Base-by-base conservation (phyloP, 306 rosid species). In the Quillaja saponaria region DNA sequence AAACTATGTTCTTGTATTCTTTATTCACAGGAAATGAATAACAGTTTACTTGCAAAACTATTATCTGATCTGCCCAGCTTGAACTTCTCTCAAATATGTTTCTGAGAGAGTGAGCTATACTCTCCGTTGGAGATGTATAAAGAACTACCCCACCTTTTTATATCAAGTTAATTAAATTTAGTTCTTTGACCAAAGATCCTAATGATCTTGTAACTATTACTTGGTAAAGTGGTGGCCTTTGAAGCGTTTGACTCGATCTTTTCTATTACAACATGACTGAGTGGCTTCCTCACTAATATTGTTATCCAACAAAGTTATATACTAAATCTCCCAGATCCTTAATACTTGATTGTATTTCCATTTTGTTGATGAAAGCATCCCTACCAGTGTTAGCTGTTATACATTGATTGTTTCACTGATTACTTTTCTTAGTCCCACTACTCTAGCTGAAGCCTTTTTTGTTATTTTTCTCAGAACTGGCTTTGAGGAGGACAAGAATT, bases 401-500 rank as follows among this genome's bases (percentile, higher is more conserved):
- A 52, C 41, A 54, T n/a, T 40, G 15, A 15, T n/a, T 21, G 40
- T 54, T 73, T 68, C 44, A 37, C 15, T 46, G 17, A 58, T 38
- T 35, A 49, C 46, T 51, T 25, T 34, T 40, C 64, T 42, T 68
- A 63, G 45, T 41, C 61, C 61, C 66, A 40, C 55, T 46, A 55
- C 66, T 58, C 50, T 67, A 63, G 78, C 64, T 81, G 72, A 76
- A 71, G 50, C 55, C 31, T 10, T 62, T 55, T 71, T 64, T 76
- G n/a, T n/a, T n/a, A n/a, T 79, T 71, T 73, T 81, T 68, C 49
- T 49, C 85, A 92, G 98, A 81, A 92, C 98, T 84, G 98, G 98
- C 66, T 92, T 92, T 75, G 98, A 92, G 78, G 98, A 92, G 88
- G 98, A 92, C 95, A 92, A 92, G 87, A 87, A 89, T 80, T 92